phyloP scores from a whole-genome alignment of 179 eudicot species.

The Pouteria campechiana region DNA sequence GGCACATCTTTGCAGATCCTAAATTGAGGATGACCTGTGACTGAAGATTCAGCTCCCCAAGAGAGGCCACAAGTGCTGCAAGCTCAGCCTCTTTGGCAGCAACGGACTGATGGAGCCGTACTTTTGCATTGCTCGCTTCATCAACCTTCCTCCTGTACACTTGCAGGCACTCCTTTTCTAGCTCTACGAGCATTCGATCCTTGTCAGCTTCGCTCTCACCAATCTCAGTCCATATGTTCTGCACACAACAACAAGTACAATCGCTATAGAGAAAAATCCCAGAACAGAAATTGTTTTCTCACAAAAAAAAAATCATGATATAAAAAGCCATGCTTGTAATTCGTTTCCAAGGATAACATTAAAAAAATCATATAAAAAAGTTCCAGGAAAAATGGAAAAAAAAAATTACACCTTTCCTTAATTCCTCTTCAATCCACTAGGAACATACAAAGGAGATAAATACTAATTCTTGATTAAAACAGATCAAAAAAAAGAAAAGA shows the following conservation, averaged over 20 bases:
- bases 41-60: conserved; percentile 41
- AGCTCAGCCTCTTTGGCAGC: conserved; percentile 65
- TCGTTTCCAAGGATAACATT: too few species aligned
- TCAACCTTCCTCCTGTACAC: conserved; percentile 57
- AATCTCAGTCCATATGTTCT: conserved; percentile 68
- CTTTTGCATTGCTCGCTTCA: conserved; percentile 51
- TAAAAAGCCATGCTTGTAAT: too few species aligned
- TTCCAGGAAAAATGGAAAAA: too few species aligned
- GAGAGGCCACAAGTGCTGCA: conserved; percentile 54
- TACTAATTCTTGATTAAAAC: too few species aligned
- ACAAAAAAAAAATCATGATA: too few species aligned
- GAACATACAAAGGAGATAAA: too few species aligned
- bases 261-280: neutral
- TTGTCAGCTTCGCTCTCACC: conserved; percentile 54
- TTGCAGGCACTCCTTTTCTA: conserved; percentile 54
- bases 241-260: conserved; percentile 6
- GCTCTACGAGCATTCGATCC: conserved; percentile 53
- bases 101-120: conserved; percentile 47
- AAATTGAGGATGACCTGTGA: conserved; percentile 31
- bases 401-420: too few species aligned
- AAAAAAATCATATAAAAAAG: too few species aligned
- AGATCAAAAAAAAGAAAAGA: too few species aligned
- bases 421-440: too few species aligned
- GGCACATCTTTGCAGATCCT: too few species aligned
- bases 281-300: too few species aligned